A percentile compares a stretch with the other conserved stretches of the same genome.
Evolutionary conservation across 345 rosid genomes (phyloP).

Genomic region (Aquilaria sinensis): DNA sequence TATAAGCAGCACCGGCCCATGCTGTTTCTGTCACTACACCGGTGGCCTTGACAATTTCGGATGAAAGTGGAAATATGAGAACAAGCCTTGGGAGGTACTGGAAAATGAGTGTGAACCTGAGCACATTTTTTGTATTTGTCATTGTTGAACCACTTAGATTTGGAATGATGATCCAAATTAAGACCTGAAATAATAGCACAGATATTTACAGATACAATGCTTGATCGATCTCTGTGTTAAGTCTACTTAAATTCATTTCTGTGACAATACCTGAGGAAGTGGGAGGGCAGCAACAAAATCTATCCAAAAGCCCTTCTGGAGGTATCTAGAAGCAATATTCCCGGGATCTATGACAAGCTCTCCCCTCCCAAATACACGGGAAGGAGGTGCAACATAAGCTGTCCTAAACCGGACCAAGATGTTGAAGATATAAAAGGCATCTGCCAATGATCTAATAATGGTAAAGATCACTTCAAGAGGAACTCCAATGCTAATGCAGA

Average conservation of each 20-base stretch:
- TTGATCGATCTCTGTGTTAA: too few species aligned
- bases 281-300: slow-evolving; percentile 76
- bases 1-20: slow-evolving; percentile 95
- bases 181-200: slow-evolving; percentile 37
- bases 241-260: too few species aligned
- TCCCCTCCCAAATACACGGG: slow-evolving; percentile 88
- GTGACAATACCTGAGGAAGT: slow-evolving; percentile 67
- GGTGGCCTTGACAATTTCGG: slow-evolving; percentile 71
- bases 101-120: slow-evolving; percentile 72
- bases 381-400: slow-evolving; percentile 80
- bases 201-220: background rate
- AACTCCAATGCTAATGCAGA: slow-evolving; percentile 52
- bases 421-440: slow-evolving; percentile 64
- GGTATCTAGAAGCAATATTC: slow-evolving; percentile 57
- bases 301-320: slow-evolving; percentile 54
- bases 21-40: slow-evolving; percentile 91
- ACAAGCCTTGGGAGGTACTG: slow-evolving; percentile 77
- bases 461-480: slow-evolving; percentile 62
- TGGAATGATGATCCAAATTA: slow-evolving; percentile 79
- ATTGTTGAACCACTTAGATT: slow-evolving; percentile 64
- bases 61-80: slow-evolving; percentile 71
- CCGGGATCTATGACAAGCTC: slow-evolving; percentile 71
- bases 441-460: slow-evolving; percentile 56
- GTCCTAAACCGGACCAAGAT: slow-evolving; percentile 65
- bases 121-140: slow-evolving; percentile 78